A percentile compares a stretch with the other conserved stretches of the same genome.
Evolutionary conservation across 2,329 filamentous ascomycete species (phyloP).

Genomic region (Epichloe hybrida): DNA sequence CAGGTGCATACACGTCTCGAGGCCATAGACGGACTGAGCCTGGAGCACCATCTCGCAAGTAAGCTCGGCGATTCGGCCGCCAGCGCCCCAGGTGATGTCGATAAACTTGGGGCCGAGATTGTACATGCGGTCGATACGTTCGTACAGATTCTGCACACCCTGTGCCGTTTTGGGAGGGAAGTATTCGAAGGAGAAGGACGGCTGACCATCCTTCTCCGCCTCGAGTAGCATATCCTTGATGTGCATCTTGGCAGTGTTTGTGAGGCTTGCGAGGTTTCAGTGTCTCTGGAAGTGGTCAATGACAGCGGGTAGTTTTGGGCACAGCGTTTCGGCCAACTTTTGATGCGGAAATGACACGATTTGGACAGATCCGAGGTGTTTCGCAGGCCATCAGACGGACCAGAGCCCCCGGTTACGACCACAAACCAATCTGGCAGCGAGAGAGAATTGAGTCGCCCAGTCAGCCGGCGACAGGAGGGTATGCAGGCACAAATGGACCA

Average conservation of each 20-base stretch:
- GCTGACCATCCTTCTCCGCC: conserved; percentile 62
- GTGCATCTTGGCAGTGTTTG: conserved; percentile 57
- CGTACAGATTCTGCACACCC: conserved; percentile 97
- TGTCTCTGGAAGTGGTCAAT: no score
- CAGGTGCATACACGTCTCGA: conserved; percentile 98
- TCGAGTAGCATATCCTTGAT: conserved; percentile 84
- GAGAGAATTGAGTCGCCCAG: neutral
- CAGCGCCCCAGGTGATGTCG: conserved; percentile 96
- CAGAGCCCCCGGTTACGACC: neutral
- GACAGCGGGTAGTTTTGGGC: neutral
- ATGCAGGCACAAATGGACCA: no score
- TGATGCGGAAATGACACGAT: neutral
- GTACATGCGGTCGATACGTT: conserved; percentile 99
- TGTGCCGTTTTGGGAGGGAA: conserved; percentile 96
- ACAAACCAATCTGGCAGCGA: neutral
- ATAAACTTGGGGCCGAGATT: conserved; percentile 88
- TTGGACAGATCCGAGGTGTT: neutral
- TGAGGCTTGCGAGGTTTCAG: neutral
- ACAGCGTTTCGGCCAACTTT: neutral
- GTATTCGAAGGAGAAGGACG: conserved; percentile 98
- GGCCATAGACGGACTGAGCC: conserved; percentile 84
- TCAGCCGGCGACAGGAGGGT: neutral
- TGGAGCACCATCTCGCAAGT: conserved; percentile 97
- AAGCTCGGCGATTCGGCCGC: conserved; percentile 77
- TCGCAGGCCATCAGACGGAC: neutral